Evolutionary conservation across 306 rosid species (phyloP).

Genomic region (Herpetospermum pedunculosum): DNA sequence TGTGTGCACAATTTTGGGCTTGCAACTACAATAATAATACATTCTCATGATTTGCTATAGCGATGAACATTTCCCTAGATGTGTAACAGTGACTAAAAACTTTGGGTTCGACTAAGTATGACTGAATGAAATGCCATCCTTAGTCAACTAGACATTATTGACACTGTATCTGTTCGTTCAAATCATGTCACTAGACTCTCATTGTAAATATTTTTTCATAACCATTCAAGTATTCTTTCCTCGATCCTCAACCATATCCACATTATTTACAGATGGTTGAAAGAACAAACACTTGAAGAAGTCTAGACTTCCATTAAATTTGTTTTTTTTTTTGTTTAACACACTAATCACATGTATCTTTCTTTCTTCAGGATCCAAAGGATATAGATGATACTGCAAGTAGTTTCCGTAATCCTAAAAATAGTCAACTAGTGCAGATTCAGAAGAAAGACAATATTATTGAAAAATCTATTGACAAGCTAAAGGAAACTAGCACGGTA

Average conservation of each 20-base stretch:
- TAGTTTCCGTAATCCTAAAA: slow-evolving; percentile 22
- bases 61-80: not conserved
- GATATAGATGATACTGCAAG: slow-evolving; percentile 33
- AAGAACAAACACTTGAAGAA: not conserved
- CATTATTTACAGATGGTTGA: not conserved
- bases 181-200: not conserved
- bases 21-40: not conserved
- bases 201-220: not conserved
- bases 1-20: not conserved
- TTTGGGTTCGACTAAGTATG: not conserved
- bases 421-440: slow-evolving; percentile 39
- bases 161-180: not conserved
- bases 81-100: not conserved
- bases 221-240: not conserved
- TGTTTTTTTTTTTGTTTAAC: not conserved
- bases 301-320: not conserved
- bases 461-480: slow-evolving; percentile 59
- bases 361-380: slow-evolving; percentile 36
- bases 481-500: slow-evolving; percentile 81
- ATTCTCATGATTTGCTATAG: not conserved
- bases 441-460: slow-evolving; percentile 53
- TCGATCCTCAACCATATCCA: not conserved
- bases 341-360: not conserved
- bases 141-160: not conserved
- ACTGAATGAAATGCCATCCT: not conserved